These are phyloP conservation scores for Chaetoceros muelleri DNA, from an alignment of 108 stramenopile species.

Conservation along the genomic window DNA sequence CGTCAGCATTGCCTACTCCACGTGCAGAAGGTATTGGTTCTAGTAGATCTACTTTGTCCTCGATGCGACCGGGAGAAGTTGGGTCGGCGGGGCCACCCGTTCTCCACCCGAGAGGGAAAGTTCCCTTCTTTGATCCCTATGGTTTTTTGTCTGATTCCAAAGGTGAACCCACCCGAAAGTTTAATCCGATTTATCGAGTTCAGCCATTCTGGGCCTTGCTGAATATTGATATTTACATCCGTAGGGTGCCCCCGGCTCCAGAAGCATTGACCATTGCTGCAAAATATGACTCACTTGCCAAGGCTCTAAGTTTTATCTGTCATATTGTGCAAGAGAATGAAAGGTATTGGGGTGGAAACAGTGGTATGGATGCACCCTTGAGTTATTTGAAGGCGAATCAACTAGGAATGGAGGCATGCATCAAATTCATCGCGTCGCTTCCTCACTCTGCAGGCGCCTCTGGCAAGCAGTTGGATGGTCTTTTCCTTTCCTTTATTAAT, in stretches of 20 bases:
- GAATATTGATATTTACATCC: slow-evolving; percentile 72
- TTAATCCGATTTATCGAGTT: slow-evolving; percentile 77
- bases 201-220: slow-evolving; percentile 79
- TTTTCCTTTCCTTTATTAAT: slow-evolving; percentile 80
- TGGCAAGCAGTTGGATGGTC: slow-evolving; percentile 59
- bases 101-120: slow-evolving; percentile 6
- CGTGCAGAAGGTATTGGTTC: slow-evolving; percentile 33
- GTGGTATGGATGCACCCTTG: slow-evolving; percentile 23
- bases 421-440: slow-evolving; percentile 67
- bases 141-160: slow-evolving; percentile 70
- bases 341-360: slow-evolving; percentile 24
- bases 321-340: slow-evolving; percentile 68
- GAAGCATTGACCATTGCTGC: slow-evolving; percentile 40
- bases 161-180: slow-evolving; percentile 64
- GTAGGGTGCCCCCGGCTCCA: slow-evolving; percentile 31
- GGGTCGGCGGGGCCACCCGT: slow-evolving; percentile 16
- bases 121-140: slow-evolving; percentile 66
- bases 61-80: slow-evolving; percentile 16
- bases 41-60: slow-evolving; percentile 38
- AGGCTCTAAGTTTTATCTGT: slow-evolving; percentile 70
- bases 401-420: slow-evolving; percentile 68
- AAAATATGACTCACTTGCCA: slow-evolving; percentile 74
- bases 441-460: slow-evolving; percentile 79
- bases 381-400: slow-evolving; percentile 59
- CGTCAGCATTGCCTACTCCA: not conserved